Conservation (phyloP, 2,329 filamentous ascomycete genomes). For the Cytospora piceicola region DNA sequence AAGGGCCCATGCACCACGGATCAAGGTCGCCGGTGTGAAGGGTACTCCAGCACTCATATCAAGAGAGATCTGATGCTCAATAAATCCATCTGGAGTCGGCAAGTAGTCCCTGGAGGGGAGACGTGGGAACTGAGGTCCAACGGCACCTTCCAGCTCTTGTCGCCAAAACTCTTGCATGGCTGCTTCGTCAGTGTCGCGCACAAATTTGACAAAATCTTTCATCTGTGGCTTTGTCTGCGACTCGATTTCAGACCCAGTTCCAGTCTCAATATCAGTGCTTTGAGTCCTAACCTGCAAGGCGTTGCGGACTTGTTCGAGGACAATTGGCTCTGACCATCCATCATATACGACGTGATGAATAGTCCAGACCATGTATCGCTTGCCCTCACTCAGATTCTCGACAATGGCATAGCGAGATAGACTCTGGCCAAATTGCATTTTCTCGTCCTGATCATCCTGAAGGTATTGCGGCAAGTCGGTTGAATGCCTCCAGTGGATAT, state of each 20-base stretch:
- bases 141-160: slow-evolving; percentile 47
- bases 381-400: slow-evolving; percentile 26
- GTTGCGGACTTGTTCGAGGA: slow-evolving; percentile 37
- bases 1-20: slow-evolving; percentile 60
- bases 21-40: slow-evolving; percentile 27
- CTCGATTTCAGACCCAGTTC: background rate
- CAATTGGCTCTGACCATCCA: slow-evolving; percentile 39
- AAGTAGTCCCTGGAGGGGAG: slow-evolving; percentile 52
- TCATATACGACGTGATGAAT: slow-evolving; percentile 47
- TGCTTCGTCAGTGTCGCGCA: slow-evolving; percentile 46
- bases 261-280: slow-evolving; percentile 28
- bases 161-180: slow-evolving; percentile 52
- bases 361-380: slow-evolving; percentile 42
- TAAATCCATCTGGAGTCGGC: slow-evolving; percentile 46
- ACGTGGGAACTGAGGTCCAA: slow-evolving; percentile 53
- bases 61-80: slow-evolving; percentile 34
- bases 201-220: slow-evolving; percentile 40
- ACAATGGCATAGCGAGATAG: slow-evolving; percentile 45
- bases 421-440: slow-evolving; percentile 38
- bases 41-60: slow-evolving; percentile 30
- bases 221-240: slow-evolving; percentile 36
- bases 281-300: slow-evolving; percentile 28
- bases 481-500: slow-evolving; percentile 38
- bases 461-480: slow-evolving; percentile 38
- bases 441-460: slow-evolving; percentile 31